Evolutionary conservation across 805 yeast species (phyloP).

Genomic region (Hanseniaspora guilliermondii): DNA sequence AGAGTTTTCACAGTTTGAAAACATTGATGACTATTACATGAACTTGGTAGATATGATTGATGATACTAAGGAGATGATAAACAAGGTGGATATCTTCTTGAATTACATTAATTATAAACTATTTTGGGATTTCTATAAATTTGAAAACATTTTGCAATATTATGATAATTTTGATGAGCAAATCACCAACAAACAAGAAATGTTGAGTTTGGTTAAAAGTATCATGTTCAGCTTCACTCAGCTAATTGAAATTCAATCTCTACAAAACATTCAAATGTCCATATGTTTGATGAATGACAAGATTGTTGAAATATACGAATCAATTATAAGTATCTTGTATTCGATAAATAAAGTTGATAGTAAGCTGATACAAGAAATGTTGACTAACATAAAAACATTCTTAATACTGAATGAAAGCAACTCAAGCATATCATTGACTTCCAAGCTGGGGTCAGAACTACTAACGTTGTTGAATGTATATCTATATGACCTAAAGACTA

Average conservation of each 20-base stretch:
- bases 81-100: not conserved
- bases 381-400: not conserved
- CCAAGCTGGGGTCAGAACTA: not conserved
- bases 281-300: conserved; percentile 1
- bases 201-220: not conserved
- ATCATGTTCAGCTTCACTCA: not conserved
- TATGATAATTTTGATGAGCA: not conserved
- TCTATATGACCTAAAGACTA: not conserved
- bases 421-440: not conserved
- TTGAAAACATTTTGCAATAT: not conserved
- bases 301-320: not conserved
- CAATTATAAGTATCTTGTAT: not conserved
- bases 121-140: conserved; percentile 7
- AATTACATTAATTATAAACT: not conserved
- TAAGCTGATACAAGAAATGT: not conserved
- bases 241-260: not conserved
- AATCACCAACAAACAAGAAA: not conserved
- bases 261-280: not conserved
- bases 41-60: not conserved
- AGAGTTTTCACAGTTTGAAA: not conserved
- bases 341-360: not conserved
- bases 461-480: not conserved
- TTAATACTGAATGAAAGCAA: not conserved
- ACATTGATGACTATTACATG: not conserved
- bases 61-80: not conserved